Evolutionary conservation across 176 grass and related monocot species (phyloP).

Genomic region (Carex cristatella): DNA sequence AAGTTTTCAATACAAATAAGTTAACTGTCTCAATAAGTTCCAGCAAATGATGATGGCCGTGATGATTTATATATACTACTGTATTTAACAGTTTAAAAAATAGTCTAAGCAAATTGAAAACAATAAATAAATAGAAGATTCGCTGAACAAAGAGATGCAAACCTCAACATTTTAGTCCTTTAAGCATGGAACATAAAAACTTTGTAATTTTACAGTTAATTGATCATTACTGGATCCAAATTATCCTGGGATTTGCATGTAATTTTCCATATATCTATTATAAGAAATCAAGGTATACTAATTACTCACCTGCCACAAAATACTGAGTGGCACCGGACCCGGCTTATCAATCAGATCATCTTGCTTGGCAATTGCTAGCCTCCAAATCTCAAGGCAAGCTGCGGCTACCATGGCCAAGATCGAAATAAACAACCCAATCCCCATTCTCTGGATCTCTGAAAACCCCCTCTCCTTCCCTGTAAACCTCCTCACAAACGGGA

Average conservation of each 20-base stretch:
- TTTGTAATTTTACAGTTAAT: not conserved
- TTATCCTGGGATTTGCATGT: not conserved
- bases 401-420: slow-evolving; percentile 69
- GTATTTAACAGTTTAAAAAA: not conserved
- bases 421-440: slow-evolving; percentile 71
- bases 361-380: slow-evolving; percentile 45
- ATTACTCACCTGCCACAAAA: slow-evolving; percentile 52
- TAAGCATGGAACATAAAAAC: not conserved
- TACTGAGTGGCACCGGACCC: slow-evolving; percentile 64
- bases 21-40: not conserved
- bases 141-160: not conserved
- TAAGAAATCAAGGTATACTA: not conserved
- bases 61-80: not conserved
- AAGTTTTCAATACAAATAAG: not conserved
- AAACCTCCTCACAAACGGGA: slow-evolving; percentile 68
- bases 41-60: not conserved
- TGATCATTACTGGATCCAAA: not conserved
- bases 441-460: slow-evolving; percentile 76
- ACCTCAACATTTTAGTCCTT: not conserved
- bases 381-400: slow-evolving; percentile 58
- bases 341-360: slow-evolving; percentile 48
- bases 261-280: not conserved
- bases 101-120: not conserved
- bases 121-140: not conserved
- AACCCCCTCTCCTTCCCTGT: slow-evolving; percentile 76